Evolutionary conservation across 495 filamentous ascomycete genomes (phyloP).

Genomic region (Podospora comata): DNA sequence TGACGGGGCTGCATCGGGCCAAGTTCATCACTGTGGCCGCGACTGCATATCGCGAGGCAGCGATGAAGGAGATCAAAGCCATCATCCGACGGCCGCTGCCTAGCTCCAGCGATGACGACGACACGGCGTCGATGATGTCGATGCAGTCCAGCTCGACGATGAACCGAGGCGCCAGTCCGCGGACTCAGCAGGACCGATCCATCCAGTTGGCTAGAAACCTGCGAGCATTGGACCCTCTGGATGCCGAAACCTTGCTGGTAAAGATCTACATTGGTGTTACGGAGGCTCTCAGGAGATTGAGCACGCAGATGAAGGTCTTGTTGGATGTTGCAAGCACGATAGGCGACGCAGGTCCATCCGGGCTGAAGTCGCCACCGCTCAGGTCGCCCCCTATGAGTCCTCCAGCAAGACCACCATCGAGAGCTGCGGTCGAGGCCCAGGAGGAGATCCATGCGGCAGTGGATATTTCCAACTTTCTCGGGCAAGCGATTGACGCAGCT

Average conservation of each 20-base stretch:
- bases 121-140: slow-evolving; percentile 55
- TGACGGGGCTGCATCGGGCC: slow-evolving; percentile 76
- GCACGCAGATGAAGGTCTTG: slow-evolving; percentile 91
- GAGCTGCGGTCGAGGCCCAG: slow-evolving; percentile 49
- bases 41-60: slow-evolving; percentile 79
- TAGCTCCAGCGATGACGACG: slow-evolving; percentile 89
- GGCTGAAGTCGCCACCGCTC: slow-evolving; percentile 46
- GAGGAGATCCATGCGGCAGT: slow-evolving; percentile 81
- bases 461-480: slow-evolving; percentile 91
- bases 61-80: slow-evolving; percentile 80
- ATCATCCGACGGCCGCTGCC: slow-evolving; percentile 83
- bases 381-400: slow-evolving; percentile 53
- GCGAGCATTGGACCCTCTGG: slow-evolving; percentile 74
- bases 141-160: slow-evolving; percentile 83
- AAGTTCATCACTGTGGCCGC: slow-evolving; percentile 75
- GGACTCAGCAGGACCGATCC: slow-evolving; percentile 84
- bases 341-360: slow-evolving; percentile 35
- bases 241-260: slow-evolving; percentile 80
- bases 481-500: slow-evolving; percentile 87
- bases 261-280: slow-evolving; percentile 83
- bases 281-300: slow-evolving; percentile 78
- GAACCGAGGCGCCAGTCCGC: slow-evolving; percentile 57
- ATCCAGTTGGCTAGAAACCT: slow-evolving; percentile 87
- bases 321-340: slow-evolving; percentile 88
- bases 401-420: slow-evolving; percentile 28